A percentile compares a stretch with the other conserved stretches of the same genome.
Conservation (phyloP, 2,329 filamentous ascomycete species). For the Cytospora piceicola region DNA sequence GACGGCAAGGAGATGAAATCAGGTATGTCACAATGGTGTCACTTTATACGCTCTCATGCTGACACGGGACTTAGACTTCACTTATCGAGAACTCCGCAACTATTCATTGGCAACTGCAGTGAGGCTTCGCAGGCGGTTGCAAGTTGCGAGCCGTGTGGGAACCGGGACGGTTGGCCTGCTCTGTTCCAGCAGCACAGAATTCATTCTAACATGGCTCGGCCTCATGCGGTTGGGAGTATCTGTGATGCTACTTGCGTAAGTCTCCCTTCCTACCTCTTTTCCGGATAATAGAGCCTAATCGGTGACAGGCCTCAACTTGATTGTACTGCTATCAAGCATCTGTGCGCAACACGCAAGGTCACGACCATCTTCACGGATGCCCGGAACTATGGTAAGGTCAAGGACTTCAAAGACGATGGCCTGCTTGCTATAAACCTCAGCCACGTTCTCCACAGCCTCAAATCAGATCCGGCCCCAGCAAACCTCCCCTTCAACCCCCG, state of each 20-base stretch:
- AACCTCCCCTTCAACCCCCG: background rate
- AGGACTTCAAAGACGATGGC: slow-evolving; percentile 8
- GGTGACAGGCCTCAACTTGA: slow-evolving; percentile 49
- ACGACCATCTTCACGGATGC: slow-evolving; percentile 51
- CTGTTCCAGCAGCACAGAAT: slow-evolving; percentile 59
- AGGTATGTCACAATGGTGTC: slow-evolving; percentile 37
- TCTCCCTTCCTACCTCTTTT: background rate
- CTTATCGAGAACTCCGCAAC: slow-evolving; percentile 41
- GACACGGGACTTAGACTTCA: slow-evolving; percentile 30
- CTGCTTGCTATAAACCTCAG: slow-evolving; percentile 30
- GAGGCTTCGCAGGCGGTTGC: slow-evolving; percentile 26
- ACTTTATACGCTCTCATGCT: slow-evolving; percentile 17
- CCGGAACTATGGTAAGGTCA: slow-evolving; percentile 25
- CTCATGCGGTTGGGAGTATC: slow-evolving; percentile 59
- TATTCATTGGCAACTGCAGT: slow-evolving; percentile 28
- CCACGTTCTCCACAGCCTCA: slow-evolving; percentile 30
- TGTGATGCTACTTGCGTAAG: slow-evolving; percentile 60
- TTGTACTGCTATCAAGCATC: slow-evolving; percentile 51
- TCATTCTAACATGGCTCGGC: slow-evolving; percentile 63
- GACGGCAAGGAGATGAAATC: slow-evolving; percentile 27
- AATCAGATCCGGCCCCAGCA: slow-evolving; percentile 4
- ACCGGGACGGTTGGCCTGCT: slow-evolving; percentile 51
- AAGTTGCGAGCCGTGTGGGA: slow-evolving; percentile 25
- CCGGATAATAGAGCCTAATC: slow-evolving; percentile 7
- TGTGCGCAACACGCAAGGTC: slow-evolving; percentile 53